Conservation (phyloP, 257 asterid genomes). For the Sherardia arvensis region DNA sequence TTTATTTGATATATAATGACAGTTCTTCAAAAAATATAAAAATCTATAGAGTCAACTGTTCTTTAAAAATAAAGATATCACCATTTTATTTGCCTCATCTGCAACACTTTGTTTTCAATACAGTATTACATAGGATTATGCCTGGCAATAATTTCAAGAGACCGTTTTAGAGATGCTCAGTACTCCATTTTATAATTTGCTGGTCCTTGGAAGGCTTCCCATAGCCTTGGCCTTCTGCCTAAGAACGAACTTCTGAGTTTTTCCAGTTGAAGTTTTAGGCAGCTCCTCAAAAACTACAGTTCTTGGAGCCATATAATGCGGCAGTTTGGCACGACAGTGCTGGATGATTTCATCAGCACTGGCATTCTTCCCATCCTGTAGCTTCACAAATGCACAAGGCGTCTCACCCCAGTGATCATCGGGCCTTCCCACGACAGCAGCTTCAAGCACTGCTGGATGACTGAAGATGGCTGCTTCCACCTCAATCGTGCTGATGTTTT, state of each 20-base stretch:
- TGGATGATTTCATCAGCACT: conserved; percentile 20
- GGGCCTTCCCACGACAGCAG: conserved; percentile 29
- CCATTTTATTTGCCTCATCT: too few species aligned
- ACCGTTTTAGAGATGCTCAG: not conserved
- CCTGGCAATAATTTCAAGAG: too few species aligned
- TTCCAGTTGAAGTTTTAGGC: conserved; percentile 35
- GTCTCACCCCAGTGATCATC: conserved; percentile 35
- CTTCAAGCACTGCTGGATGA: conserved; percentile 29
- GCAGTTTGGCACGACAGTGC: conserved; percentile 25
- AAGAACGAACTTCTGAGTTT: conserved; percentile 27
- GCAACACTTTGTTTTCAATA: too few species aligned
- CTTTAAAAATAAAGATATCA: too few species aligned
- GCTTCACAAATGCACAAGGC: conserved; percentile 29
- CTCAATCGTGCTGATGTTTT: conserved; percentile 30
- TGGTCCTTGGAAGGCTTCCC: conserved; percentile 29
- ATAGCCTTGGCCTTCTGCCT: conserved; percentile 23
- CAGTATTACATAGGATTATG: too few species aligned
- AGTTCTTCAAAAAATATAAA: too few species aligned
- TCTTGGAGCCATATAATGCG: conserved; percentile 32
- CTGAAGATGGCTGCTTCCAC: conserved; percentile 23
- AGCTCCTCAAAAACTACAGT: conserved; percentile 26
- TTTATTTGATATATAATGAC: too few species aligned
- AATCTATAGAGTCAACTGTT: too few species aligned
- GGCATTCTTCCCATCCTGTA: conserved; percentile 21
- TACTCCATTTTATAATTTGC: conserved; percentile 12